phyloP scores from a whole-genome alignment of 306 rosid genomes.

The Sicyos edulis region DNA sequence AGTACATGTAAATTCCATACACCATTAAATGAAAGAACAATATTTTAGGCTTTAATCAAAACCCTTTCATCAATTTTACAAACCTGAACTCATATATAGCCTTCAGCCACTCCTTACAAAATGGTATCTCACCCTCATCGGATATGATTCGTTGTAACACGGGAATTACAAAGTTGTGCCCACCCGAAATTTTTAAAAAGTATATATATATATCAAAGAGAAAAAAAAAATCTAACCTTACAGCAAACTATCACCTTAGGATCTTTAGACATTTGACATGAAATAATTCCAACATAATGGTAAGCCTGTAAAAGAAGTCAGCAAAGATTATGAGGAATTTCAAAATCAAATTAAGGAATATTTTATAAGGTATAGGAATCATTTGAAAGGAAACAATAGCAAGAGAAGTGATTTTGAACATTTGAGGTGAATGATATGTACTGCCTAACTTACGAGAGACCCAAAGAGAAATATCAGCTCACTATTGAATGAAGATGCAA shows the following conservation, averaged over 20 bases:
- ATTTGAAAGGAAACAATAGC: not conserved
- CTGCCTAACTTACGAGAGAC: not conserved
- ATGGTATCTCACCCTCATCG: not conserved
- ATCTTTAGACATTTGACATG: slow-evolving; percentile 15
- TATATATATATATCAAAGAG: too few relatives aligned
- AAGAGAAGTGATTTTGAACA: not conserved
- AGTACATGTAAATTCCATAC: not conserved
- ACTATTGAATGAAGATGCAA: not conserved
- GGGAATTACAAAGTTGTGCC: slow-evolving; percentile 3
- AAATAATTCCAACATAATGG: slow-evolving; percentile 12
- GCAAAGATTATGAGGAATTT: not conserved
- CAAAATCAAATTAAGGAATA: not conserved
- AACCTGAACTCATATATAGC: not conserved
- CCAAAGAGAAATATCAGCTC: not conserved
- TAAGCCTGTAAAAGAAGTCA: slow-evolving; percentile 3
- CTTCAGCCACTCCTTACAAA: slow-evolving; percentile 8
- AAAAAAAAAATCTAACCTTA: slow-evolving; percentile 20
- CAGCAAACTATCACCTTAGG: slow-evolving; percentile 9
- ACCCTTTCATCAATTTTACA: slow-evolving; percentile 15
- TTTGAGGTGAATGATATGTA: not conserved
- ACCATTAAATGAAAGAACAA: not conserved
- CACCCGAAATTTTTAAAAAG: not conserved
- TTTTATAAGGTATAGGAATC: not conserved
- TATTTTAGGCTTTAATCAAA: not conserved
- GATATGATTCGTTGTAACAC: not conserved